Conservation (phyloP, 2,329 filamentous ascomycete species). For the Diaporthe vexans region DNA sequence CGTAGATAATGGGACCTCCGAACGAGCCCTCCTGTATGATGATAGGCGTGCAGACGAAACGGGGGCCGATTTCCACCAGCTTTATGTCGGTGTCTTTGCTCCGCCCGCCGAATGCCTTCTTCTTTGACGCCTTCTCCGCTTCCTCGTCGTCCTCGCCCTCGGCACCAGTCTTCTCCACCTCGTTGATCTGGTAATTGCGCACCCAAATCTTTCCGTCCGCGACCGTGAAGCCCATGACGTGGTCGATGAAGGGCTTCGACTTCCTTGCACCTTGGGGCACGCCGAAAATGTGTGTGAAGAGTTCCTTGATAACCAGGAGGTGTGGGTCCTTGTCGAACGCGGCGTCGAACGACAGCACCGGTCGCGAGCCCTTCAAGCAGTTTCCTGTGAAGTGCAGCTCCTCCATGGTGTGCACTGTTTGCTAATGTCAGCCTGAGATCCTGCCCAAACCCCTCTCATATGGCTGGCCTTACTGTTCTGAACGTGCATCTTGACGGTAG, state of each 20-base stretch:
- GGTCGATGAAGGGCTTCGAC: conserved; percentile 95
- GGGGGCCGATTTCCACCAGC: conserved; percentile 92
- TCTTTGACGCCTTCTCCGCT: conserved; percentile 48
- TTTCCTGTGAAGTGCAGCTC: conserved; percentile 98
- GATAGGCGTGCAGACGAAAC: conserved; percentile 93
- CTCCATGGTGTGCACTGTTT: conserved; percentile 90
- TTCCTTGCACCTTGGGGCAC: conserved; percentile 91
- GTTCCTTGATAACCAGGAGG: conserved; percentile 86
- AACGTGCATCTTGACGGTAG: conserved; percentile 73
- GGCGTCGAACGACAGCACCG: conserved; percentile 91
- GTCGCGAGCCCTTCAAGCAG: conserved; percentile 92
- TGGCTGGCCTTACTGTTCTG: conserved; percentile 75
- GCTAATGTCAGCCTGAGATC: conserved; percentile 4
- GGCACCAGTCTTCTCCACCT: conserved; percentile 75
- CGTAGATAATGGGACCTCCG: conserved; percentile 95
- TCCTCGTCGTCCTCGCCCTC: conserved; percentile 61
- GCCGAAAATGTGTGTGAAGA: conserved; percentile 91
- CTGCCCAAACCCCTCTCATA: not conserved
- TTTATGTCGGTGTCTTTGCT: conserved; percentile 80
- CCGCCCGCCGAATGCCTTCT: conserved; percentile 57
- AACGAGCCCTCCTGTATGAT: conserved; percentile 96
- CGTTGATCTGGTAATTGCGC: conserved; percentile 92
- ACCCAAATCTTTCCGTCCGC: conserved; percentile 97
- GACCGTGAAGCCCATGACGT: conserved; percentile 92
- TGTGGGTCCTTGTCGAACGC: conserved; percentile 87